A percentile compares a stretch with the other conserved stretches of the same genome.
Conservation (phyloP, 139 green algal genomes). For the Asterochloris sp. region DNA sequence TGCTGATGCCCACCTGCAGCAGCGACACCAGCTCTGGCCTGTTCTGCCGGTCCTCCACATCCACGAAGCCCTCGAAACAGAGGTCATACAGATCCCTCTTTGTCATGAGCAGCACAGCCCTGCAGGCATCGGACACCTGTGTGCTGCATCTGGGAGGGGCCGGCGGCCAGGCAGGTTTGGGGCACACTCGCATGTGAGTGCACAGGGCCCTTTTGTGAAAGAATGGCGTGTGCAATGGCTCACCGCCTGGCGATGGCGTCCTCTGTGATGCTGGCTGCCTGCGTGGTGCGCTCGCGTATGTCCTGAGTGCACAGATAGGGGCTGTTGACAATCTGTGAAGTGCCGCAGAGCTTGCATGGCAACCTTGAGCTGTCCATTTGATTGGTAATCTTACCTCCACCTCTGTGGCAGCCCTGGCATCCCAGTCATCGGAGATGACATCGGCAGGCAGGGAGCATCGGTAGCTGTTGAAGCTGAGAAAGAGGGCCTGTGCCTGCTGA, state of each 20-base stretch:
- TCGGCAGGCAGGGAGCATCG: background rate
- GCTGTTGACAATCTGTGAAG: background rate
- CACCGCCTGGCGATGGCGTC: slow-evolving; percentile 3
- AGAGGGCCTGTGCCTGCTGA: slow-evolving; percentile 13
- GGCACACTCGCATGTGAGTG: background rate
- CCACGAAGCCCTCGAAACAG: slow-evolving; percentile 11
- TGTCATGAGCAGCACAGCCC: slow-evolving; percentile 19
- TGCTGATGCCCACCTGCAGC: background rate
- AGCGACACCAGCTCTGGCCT: background rate
- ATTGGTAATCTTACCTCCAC: background rate
- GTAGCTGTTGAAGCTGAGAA: background rate
- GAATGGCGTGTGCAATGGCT: background rate
- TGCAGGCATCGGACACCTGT: background rate
- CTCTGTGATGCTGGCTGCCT: slow-evolving; percentile 13
- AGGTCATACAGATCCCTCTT: slow-evolving; percentile 16
- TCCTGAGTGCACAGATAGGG: background rate
- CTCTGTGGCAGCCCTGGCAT: slow-evolving; percentile 5
- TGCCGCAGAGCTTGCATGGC: background rate
- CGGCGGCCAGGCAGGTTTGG: too few species aligned
- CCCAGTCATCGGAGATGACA: slow-evolving; percentile 5
- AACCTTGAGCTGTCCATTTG: background rate
- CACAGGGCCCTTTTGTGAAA: background rate
- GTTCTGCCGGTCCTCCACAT: slow-evolving; percentile 7
- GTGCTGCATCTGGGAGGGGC: background rate
- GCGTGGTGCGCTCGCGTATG: slow-evolving; percentile 6